Evolutionary conservation across 2,329 filamentous ascomycete species (phyloP), one percentile per base, ranked within the genome.

Genomic region (Ambrosiella xylebori): DNA sequence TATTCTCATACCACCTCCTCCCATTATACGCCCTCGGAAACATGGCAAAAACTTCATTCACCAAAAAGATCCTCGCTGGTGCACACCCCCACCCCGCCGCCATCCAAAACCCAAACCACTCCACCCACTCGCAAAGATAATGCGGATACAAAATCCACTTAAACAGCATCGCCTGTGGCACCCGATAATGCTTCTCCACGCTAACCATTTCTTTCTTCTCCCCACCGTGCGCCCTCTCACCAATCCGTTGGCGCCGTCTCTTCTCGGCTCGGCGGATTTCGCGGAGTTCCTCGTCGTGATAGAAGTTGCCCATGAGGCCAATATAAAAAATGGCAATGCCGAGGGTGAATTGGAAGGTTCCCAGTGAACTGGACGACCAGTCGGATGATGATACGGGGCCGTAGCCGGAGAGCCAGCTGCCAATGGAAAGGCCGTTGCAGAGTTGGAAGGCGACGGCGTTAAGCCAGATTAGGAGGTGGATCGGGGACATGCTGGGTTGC

Each of bases 71-170:
- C 65, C 89, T 75, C 27, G 88, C 91, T 0, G 93, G 91, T 53
- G 80, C 72, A 66, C 84, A 88, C 3, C 72, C 70, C 71, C 74
- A 78, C 1, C 82, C 82, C 59, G 83, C 78, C 64, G 86, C 78
- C 68, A 95, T 78, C 74, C 84, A 89, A 69, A 89, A 98, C 0
- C 93, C 93, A 2, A 78, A 69, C 93, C 93, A 98, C 75, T 98
- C 93, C 57, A 95, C 68, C 93, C 93, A 98, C 72, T 98, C 93
- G 67, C 84, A 86, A n/a, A 95, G 75, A 69, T 96, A 98, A 69
- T 98, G 93, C 63, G 93, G 89, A 69, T 85, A 95, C 60, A 97
- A 76, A 66, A 95, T 79, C 65, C 82, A 84, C 63, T 78, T 76
- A 71, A 97, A 98, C 54, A 95, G 71, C 0, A 90, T 89, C 55